These are phyloP conservation scores for Typha latifolia DNA, from an alignment of 176 grass and related monocot genomes.

Conservation along the genomic window DNA sequence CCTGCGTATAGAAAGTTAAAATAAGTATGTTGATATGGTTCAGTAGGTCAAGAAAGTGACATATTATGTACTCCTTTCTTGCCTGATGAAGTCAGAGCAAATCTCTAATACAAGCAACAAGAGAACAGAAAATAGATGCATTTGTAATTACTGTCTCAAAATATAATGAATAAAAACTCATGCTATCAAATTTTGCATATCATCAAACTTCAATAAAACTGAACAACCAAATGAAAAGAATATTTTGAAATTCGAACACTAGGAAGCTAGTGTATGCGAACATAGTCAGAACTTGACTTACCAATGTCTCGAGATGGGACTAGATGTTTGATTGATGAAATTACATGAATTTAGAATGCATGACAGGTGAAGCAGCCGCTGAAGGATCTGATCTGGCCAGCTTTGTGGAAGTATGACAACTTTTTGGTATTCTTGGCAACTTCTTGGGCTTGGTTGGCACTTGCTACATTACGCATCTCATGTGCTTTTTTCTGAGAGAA, in stretches of 20 bases:
- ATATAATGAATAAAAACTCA: background rate
- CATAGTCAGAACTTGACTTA: background rate
- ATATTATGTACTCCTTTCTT: too few species aligned
- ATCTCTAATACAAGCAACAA: too few species aligned
- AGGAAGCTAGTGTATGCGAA: background rate
- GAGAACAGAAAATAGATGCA: background rate
- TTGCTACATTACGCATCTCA: conserved; percentile 59
- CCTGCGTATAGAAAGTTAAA: too few species aligned
- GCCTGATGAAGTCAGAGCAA: too few species aligned
- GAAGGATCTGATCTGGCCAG: conserved; percentile 33
- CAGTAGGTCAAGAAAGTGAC: too few species aligned
- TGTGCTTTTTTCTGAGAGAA: conserved; percentile 84
- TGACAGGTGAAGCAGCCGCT: conserved; percentile 75
- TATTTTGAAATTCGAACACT: background rate
- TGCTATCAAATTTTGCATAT: background rate
- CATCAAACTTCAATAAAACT: background rate
- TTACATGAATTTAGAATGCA: conserved; percentile 30
- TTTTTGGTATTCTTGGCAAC: conserved; percentile 29
- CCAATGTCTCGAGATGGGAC: background rate
- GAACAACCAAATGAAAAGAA: background rate
- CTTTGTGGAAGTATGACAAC: conserved; percentile 19
- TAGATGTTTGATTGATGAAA: too few species aligned
- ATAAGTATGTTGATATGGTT: too few species aligned
- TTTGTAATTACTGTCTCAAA: background rate
- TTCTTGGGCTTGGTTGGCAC: conserved; percentile 36